phyloP scores from a whole-genome alignment of 495 filamentous ascomycete genomes.

The Aspergillus haitiensis region DNA sequence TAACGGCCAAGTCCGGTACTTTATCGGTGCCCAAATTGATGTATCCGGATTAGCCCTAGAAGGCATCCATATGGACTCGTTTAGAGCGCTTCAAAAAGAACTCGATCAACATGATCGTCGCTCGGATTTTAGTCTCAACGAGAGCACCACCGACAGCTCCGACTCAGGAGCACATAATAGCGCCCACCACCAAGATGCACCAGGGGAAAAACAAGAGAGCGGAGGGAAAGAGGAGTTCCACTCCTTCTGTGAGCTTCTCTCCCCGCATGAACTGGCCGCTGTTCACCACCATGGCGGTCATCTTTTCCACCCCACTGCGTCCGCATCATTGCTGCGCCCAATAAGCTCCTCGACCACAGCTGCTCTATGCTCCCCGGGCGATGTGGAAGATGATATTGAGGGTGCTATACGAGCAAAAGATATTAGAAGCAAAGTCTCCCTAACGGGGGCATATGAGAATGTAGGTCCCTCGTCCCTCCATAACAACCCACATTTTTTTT shows the following conservation, averaged over 20 bases:
- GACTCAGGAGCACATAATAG: background rate
- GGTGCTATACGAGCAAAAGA: conserved; percentile 9
- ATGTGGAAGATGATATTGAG: conserved; percentile 11
- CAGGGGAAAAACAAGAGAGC: conserved; percentile 9
- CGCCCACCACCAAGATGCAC: background rate
- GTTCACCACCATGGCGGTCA: conserved; percentile 40
- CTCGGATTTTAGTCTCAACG: conserved; percentile 4
- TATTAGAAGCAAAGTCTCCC: conserved; percentile 22
- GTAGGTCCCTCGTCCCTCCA: conserved; percentile 27
- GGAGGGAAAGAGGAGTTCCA: conserved; percentile 45
- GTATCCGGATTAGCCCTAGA: conserved; percentile 57
- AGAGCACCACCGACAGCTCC: conserved; percentile 2
- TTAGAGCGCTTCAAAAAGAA: conserved; percentile 43
- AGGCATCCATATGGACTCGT: conserved; percentile 58
- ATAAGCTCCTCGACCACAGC: background rate
- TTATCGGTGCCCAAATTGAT: conserved; percentile 62
- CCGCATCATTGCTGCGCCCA: background rate
- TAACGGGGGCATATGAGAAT: conserved; percentile 49
- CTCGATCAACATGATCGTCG: background rate
- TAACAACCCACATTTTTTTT: background rate
- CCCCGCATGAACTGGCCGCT: conserved; percentile 53
- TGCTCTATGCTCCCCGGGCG: background rate
- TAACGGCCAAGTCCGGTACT: conserved; percentile 59
- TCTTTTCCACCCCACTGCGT: conserved; percentile 33
- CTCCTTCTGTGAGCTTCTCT: conserved; percentile 58